Conservation (phyloP, 768 basidiomycete species). For the Galerina sulciceps region DNA sequence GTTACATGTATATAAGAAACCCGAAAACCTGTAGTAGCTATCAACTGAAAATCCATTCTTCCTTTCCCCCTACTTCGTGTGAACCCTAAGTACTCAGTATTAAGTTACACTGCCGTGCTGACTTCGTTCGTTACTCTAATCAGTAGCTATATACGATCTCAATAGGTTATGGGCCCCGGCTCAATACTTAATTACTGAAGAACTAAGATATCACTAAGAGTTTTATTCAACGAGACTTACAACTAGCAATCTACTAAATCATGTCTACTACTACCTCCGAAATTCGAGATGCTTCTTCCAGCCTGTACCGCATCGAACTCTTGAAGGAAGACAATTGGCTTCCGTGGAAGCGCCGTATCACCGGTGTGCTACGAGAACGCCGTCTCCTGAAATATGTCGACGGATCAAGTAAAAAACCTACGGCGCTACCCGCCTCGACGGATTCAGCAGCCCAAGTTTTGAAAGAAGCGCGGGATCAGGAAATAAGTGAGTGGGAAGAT, state of each 20-base stretch:
- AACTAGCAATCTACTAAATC: neutral
- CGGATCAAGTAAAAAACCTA: neutral
- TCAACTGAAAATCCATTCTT: neutral
- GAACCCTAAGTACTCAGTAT: neutral
- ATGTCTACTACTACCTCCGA: neutral
- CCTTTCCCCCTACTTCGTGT: neutral
- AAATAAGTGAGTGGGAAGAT: slow-evolving; percentile 11
- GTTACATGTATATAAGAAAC: too few relatives aligned
- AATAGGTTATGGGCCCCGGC: neutral
- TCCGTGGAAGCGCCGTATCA: neutral
- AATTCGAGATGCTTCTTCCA: neutral
- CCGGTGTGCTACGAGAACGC: neutral
- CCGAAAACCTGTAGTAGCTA: too few relatives aligned
- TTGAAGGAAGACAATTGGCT: neutral
- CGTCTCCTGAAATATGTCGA: neutral
- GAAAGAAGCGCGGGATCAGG: too few relatives aligned
- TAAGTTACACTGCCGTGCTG: too few relatives aligned
- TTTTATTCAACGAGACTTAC: neutral
- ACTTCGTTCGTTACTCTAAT: too few relatives aligned
- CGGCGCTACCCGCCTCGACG: neutral
- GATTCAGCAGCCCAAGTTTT: too few relatives aligned
- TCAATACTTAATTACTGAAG: neutral
- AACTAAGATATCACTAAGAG: neutral
- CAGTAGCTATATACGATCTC: too few relatives aligned
- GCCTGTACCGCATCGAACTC: neutral